Conservation (phyloP, 1,284 basidiomycete species). For the Cutaneotrichosporon dermatis region DNA sequence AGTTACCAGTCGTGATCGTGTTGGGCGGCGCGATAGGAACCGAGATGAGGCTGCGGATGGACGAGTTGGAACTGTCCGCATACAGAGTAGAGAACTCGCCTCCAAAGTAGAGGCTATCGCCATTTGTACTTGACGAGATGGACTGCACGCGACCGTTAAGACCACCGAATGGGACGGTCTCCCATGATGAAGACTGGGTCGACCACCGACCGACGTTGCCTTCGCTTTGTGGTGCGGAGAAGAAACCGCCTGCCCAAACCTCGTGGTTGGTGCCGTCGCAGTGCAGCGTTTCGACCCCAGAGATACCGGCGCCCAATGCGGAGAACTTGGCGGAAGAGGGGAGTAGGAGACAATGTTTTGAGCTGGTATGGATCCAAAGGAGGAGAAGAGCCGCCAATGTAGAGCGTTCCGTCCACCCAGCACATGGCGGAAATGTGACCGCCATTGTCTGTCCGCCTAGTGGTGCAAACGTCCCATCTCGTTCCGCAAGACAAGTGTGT, state of each 20-base stretch:
- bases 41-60: constrained; percentile 60
- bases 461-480: constrained; percentile 23
- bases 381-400: constrained; percentile 43
- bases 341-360: constrained; percentile 38
- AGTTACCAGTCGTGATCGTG: constrained; percentile 73
- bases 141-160: constrained; percentile 73
- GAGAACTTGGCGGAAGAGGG: constrained; percentile 24
- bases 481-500: constrained; percentile 32
- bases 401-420: constrained; percentile 39
- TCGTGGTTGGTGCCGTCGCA: constrained; percentile 69
- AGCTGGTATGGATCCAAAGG: constrained; percentile 25
- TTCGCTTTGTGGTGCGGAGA: constrained; percentile 51
- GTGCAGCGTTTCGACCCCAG: constrained; percentile 73
- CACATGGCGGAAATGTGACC: constrained; percentile 43
- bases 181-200: constrained; percentile 57
- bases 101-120: constrained; percentile 73
- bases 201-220: constrained; percentile 78
- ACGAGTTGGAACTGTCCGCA: constrained; percentile 59
- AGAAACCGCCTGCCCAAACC: constrained; percentile 82
- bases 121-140: constrained; percentile 69
- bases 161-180: constrained; percentile 73
- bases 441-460: constrained; percentile 42
- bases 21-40: constrained; percentile 38
- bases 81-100: constrained; percentile 77
- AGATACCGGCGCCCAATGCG: constrained; percentile 39